phyloP scores from a whole-genome alignment of 176 grass and related monocot species.

The Aegilops bicornis region DNA sequence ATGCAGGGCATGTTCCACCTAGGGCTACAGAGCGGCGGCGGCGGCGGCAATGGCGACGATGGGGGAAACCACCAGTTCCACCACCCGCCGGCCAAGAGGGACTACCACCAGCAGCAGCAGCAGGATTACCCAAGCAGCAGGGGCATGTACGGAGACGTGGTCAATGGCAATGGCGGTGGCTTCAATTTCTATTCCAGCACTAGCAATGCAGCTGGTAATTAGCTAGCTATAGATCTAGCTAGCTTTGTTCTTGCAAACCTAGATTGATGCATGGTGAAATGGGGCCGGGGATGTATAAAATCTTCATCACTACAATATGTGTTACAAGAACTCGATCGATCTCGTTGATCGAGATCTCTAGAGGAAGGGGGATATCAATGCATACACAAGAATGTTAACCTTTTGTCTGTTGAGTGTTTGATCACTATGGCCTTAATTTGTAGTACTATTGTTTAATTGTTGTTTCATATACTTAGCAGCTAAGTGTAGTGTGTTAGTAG shows the following conservation, averaged over 20 bases:
- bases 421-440: neutral
- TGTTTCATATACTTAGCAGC: neutral
- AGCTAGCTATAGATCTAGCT: neutral
- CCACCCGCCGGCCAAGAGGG: neutral
- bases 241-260: neutral
- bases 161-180: neutral
- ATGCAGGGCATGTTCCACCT: conserved; percentile 30
- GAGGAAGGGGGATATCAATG: neutral
- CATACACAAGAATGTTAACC: neutral
- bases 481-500: neutral
- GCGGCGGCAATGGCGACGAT: neutral
- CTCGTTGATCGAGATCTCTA: neutral
- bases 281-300: conserved; percentile 10
- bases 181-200: conserved; percentile 1
- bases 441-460: neutral
- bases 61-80: neutral
- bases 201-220: conserved; percentile 23
- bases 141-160: neutral
- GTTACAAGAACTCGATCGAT: neutral
- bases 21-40: conserved; percentile 20
- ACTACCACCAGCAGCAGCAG: neutral
- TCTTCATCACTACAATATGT: neutral
- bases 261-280: conserved; percentile 15
- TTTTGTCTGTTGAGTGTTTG: neutral
- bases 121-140: conserved; percentile 2